Evolutionary conservation across 75 land plant genomes (phyloP).

Genomic region (Cunninghamia lanceolata): DNA sequence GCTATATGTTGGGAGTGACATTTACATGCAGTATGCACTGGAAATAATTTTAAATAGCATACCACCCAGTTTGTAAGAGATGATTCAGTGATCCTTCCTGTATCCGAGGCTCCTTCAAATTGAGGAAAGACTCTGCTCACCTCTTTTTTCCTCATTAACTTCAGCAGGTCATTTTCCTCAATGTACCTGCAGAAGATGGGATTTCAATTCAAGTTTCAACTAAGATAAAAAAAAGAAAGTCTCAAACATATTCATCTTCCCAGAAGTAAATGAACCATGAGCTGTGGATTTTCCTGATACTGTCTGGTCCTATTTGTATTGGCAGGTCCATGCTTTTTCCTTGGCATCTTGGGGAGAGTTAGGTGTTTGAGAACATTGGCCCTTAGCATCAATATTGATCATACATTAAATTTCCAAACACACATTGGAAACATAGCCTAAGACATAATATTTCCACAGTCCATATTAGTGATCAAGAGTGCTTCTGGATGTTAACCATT

Average conservation of each 20-base stretch:
- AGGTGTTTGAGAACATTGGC: too few relatives aligned
- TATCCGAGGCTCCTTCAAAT: slow-evolving; percentile 48
- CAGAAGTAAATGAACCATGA: not conserved
- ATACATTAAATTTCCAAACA: too few relatives aligned
- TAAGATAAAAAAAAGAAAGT: not conserved
- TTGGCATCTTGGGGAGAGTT: too few relatives aligned
- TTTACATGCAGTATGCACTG: not conserved
- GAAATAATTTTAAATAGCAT: not conserved
- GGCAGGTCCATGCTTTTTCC: not conserved
- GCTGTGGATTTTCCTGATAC: not conserved
- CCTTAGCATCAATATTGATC: too few relatives aligned
- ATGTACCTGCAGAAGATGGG: slow-evolving; percentile 27
- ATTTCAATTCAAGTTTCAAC: not conserved
- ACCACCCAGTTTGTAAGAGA: slow-evolving; percentile 24
- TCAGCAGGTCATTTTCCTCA: slow-evolving; percentile 37
- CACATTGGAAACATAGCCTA: too few relatives aligned
- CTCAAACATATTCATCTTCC: not conserved
- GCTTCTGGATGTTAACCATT: too few relatives aligned
- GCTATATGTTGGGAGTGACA: not conserved
- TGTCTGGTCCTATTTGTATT: too few relatives aligned
- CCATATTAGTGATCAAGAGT: too few relatives aligned
- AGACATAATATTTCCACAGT: too few relatives aligned
- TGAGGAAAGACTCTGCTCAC: slow-evolving; percentile 26
- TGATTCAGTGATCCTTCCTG: slow-evolving; percentile 33
- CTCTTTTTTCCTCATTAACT: slow-evolving; percentile 36